These are phyloP conservation scores for Cyberlindnera nakhonratchasimensis DNA, from an alignment of 805 yeast genomes.

Conservation along the genomic window DNA sequence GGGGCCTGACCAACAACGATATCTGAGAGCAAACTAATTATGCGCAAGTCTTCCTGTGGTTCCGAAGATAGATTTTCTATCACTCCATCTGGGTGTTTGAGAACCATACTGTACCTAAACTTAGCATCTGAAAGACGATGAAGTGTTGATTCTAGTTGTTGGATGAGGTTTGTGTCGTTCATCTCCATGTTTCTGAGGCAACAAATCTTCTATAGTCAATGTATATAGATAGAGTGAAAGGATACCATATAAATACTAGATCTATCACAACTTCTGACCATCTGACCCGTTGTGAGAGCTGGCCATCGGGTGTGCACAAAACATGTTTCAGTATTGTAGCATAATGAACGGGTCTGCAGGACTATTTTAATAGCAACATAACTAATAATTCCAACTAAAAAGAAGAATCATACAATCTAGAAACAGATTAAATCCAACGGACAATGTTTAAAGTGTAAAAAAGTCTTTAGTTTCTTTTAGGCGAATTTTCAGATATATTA, in stretches of 20 bases:
- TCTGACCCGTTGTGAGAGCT: not conserved
- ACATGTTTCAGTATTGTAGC: not conserved
- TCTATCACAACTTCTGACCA: not conserved
- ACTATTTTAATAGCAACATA: too few species aligned
- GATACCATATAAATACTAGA: not conserved
- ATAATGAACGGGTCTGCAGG: not conserved
- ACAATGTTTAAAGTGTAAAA: too few species aligned
- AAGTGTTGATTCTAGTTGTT: not conserved
- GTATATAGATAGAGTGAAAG: too few species aligned
- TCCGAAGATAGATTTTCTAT: not conserved
- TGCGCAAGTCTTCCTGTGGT: not conserved
- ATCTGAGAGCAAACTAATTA: not conserved
- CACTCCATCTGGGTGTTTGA: constrained; percentile 2
- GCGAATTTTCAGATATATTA: too few species aligned
- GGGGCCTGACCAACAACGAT: not conserved
- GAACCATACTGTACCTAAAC: constrained; percentile 1
- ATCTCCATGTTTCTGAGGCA: not conserved
- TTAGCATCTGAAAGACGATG: not conserved
- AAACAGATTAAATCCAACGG: too few species aligned
- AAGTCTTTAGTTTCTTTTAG: too few species aligned
- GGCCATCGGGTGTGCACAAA: not conserved
- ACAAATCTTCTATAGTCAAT: not conserved
- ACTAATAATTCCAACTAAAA: too few species aligned
- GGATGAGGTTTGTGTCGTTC: not conserved
- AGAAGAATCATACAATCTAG: too few species aligned